Base-by-base conservation (phyloP, 768 basidiomycete genomes). In the Lyophyllum decastes region DNA sequence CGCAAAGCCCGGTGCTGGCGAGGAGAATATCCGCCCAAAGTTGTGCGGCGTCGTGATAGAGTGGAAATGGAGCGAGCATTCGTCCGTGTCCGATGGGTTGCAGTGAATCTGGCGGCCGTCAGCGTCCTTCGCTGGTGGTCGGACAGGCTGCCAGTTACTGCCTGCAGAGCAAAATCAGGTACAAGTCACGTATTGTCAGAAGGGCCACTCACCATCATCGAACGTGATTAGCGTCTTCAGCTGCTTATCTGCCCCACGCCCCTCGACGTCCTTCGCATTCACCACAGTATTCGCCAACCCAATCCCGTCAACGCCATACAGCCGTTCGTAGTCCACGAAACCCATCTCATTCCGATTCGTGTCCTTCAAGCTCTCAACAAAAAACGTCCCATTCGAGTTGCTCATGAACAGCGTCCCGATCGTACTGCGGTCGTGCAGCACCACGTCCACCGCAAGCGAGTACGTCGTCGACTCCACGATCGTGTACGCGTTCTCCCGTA, bases 331-430 rank as follows among this genome's bases (percentile, higher is more conserved):
- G 70, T 98, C 97, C 34, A 98, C 96, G 58, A 86, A 97, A 10
- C 95, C 97, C 58, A 79, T 72, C 45, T 82, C 78, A 70, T 98
- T 96, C 48, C 97, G 79, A 70, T 98, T 98, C 4, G 97, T 98
- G 67, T 96, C 88, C 73, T 88, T 84, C 57, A 99, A 78, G 64
- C 90, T 90, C 73, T 95, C 83, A 10, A 94, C 90, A 70, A 98
- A 99, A 73, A 86, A 95, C 14, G 95, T 97, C 3, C 97, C 97
- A 64, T 98, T 95, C 35, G 91, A 93, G 72, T 98, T 97, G 74
- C 89, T 92, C 54, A 96, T 89, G 77, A 98, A 99, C 14, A 99
- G 76, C 2, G 96, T 98, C 2, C 97, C 97, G 43, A 95, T 84
- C 2, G 75, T 70, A 58, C 81, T 78, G 49, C 76, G 71, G 61